Evolutionary conservation across 2,329 filamentous ascomycete species (phyloP).

Genomic region (Didymella exigua): DNA sequence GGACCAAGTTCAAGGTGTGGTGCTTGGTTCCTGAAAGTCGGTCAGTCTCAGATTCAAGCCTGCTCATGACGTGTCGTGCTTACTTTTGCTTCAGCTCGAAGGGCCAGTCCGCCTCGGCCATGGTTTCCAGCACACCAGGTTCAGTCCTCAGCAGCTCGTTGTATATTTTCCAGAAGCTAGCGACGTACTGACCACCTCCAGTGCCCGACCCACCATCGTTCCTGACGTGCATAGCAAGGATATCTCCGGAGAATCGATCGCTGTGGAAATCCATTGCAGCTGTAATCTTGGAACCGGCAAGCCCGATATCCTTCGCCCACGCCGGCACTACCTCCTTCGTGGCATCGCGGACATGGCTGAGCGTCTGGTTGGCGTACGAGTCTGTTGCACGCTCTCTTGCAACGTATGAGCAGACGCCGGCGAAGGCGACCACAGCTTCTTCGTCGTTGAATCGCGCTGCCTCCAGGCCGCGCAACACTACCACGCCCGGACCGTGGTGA

Average conservation of each 20-base stretch:
- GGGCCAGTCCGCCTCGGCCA: slow-evolving; percentile 44
- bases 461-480: slow-evolving; percentile 42
- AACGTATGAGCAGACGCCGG: slow-evolving; percentile 41
- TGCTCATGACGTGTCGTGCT: slow-evolving; percentile 17
- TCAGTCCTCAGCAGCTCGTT: slow-evolving; percentile 43
- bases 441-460: slow-evolving; percentile 44
- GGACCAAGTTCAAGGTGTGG: slow-evolving; percentile 44
- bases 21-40: slow-evolving; percentile 25
- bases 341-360: slow-evolving; percentile 46
- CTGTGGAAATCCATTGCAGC: slow-evolving; percentile 47
- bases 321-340: slow-evolving; percentile 40
- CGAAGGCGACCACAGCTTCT: slow-evolving; percentile 46
- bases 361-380: slow-evolving; percentile 46
- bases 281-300: slow-evolving; percentile 47
- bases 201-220: slow-evolving; percentile 38
- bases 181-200: slow-evolving; percentile 44
- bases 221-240: slow-evolving; percentile 44
- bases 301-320: slow-evolving; percentile 43
- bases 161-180: slow-evolving; percentile 45
- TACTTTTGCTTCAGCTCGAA: slow-evolving; percentile 48
- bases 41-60: neutral
- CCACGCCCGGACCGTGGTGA: slow-evolving; percentile 38
- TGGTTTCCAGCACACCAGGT: slow-evolving; percentile 43
- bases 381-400: slow-evolving; percentile 43
- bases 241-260: slow-evolving; percentile 47